Evolutionary conservation across 2,329 filamentous ascomycete genomes (phyloP), one percentile per base, ranked within the genome.

Genomic region (Chrysoporthe austroafricana): DNA sequence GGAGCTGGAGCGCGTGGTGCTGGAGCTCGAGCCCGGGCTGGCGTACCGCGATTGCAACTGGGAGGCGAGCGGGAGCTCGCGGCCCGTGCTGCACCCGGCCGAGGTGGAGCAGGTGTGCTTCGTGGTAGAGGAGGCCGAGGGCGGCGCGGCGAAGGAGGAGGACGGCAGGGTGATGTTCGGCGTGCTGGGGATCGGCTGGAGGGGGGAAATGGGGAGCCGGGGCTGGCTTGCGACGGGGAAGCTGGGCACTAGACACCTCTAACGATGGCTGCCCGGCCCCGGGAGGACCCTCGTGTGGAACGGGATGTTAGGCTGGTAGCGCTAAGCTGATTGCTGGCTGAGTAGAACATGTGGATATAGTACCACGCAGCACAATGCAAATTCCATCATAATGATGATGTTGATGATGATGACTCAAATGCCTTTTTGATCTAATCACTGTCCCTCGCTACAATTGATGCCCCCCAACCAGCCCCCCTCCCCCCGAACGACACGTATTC

Each of bases 141-240:
- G 13, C 14, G 39, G 2, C 39, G 73, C 62, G 32, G 76, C 70
- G 54, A 80, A 87, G 42, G 84, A 88, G 74, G 80, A 86, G 67
- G 78, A 82, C 42, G 85, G 85, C 62, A 81, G 87, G 71, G 81
- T 91, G 48, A 82, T 90, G 26, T 88, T 98, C 75, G 95, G 94
- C 5, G 89, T 96, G 70, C 79, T 98, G 72, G 90, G 90, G 56
- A 91, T 98, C 68, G 91, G 93, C 65, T 99, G 96, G 96, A 86
- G 92, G 71, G 91, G 91, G 48, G 88, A 92, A 70, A 94, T 97
- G 91, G 96, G 96, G 0, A 96, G 95, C 79, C 87, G 88, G 73
- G 96, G 96, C 0, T 94, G 89, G 73, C 82, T 99, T 76, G 93
- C 90, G 57, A 99, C 96, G 7, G 94, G 94, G 11, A 95, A 91